Base-by-base conservation (phyloP, 2,329 filamentous ascomycete genomes). In the Fusarium sp. region DNA sequence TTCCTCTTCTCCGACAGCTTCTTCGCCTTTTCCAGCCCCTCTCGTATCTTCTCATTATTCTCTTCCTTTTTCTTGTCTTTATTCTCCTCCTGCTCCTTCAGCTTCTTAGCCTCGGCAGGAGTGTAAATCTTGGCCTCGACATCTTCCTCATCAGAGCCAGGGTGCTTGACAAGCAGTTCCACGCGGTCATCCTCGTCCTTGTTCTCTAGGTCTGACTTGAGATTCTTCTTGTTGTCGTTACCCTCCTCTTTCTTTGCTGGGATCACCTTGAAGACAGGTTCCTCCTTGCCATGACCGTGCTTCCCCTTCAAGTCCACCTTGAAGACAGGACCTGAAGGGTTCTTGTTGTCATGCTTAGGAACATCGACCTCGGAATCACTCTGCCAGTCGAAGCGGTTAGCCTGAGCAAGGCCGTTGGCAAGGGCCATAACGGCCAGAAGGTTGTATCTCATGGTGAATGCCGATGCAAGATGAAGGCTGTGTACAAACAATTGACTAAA, bases 401-500 rank as follows among this genome's bases (percentile, higher is more conserved):
- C 73, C 33, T 74, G 69, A 49, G 69, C 67, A 40, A 73, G 49
- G 46, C 72, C 67, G 44, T 61, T 68, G 34, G 69, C 53, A 19
- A 74, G 38, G 49, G 72, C 73, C 72, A 75, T 40, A 15, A 71
- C 43, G 66, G 67, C 72, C 55, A 76, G 49, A 38, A 66, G 33
- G 49, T 70, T 70, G 65, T 59, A 65, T 44, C 65, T 70, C 74
- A 76, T 76, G 19, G 39, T 62, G 58, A 43, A 59, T 47, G 28
- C 44, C 31, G 31, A 53, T 42, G 17, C 19, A 46, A 38, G 42
- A 42, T 33, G 33, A 42, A 46, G 15, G 13, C 21, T 39, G 22
- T 45, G 43, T 53, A 52, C 42, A 60, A 71, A 61, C 26, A 44
- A 65, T 58, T 57, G 53, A 60, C 63, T 57, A 38, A 42, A 34